A percentile compares a stretch with the other conserved stretches of the same genome.
These are phyloP conservation scores for Stephania yunnanensis DNA, from an alignment of 164 flowering plant species.

Conservation along the genomic window DNA sequence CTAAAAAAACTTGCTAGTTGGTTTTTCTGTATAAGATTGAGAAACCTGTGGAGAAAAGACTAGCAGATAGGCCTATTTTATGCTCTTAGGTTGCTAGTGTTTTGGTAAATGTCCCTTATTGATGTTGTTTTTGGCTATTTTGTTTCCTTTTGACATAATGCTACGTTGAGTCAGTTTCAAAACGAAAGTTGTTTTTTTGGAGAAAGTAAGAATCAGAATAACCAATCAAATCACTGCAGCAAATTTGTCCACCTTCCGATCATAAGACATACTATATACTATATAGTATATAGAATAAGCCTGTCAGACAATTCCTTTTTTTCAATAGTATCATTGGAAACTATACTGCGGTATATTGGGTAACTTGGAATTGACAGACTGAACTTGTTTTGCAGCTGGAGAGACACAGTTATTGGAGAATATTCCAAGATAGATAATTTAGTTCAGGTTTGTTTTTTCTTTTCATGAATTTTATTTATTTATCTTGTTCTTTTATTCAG, in stretches of 20 bases:
- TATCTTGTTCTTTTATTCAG: background rate
- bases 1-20: background rate
- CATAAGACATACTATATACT: background rate
- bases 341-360: background rate
- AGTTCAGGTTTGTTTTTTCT: constrained; percentile 64
- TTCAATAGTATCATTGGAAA: background rate
- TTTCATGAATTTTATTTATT: background rate
- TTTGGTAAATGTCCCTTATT: background rate
- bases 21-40: background rate
- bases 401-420: constrained; percentile 85
- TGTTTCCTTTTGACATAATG: background rate
- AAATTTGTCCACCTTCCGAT: background rate
- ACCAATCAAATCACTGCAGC: background rate
- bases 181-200: background rate
- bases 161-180: background rate
- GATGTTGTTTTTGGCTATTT: background rate
- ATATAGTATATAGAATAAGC: background rate
- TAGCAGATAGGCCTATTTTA: background rate
- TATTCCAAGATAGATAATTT: constrained; percentile 79
- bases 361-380: background rate
- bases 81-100: background rate
- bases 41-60: background rate
- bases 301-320: background rate
- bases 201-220: background rate
- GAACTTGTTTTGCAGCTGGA: constrained; percentile 65